Evolutionary conservation across 805 yeast genomes (phyloP).

Genomic region (Monosporozyma siamensis): DNA sequence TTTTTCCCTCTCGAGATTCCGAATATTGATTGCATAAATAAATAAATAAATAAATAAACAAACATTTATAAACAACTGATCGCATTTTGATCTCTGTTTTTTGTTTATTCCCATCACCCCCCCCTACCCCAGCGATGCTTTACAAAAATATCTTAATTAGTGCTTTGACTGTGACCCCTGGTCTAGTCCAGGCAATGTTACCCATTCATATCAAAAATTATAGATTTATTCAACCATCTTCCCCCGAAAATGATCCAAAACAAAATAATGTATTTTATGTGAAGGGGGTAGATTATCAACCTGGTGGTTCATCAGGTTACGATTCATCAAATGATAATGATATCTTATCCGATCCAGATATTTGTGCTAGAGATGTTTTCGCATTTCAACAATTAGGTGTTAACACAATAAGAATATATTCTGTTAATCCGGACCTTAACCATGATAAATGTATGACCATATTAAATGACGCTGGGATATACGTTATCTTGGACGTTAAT

Average conservation of each 20-base stretch:
- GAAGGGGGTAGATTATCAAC: conserved; percentile 86
- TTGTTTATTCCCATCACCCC: too few relatives aligned
- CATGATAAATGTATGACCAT: conserved; percentile 91
- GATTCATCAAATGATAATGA: conserved; percentile 36
- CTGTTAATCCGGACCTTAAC: conserved; percentile 71
- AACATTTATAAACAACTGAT: too few relatives aligned
- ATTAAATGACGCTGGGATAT: conserved; percentile 84
- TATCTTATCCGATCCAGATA: conserved; percentile 58
- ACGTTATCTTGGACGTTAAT: conserved; percentile 77
- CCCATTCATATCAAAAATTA: conserved; percentile 49
- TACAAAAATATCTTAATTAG: conserved; percentile 8
- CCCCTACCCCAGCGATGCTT: too few relatives aligned
- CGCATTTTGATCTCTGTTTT: too few relatives aligned
- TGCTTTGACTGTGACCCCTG: conserved; percentile 10
- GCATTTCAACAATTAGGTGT: conserved; percentile 72
- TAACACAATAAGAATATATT: conserved; percentile 78
- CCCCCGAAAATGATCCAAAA: conserved; percentile 28
- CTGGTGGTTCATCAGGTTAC: conserved; percentile 74
- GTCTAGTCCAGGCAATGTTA: conserved; percentile 37
- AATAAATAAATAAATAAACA: too few relatives aligned
- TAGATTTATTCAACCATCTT: conserved; percentile 49
- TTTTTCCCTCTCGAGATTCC: too few relatives aligned
- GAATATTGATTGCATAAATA: too few relatives aligned
- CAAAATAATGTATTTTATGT: conserved; percentile 57
- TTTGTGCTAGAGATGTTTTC: conserved; percentile 73